Evolutionary conservation across 2,329 filamentous ascomycete genomes (phyloP).

Genomic region (Pseudogymnoascus sp.): DNA sequence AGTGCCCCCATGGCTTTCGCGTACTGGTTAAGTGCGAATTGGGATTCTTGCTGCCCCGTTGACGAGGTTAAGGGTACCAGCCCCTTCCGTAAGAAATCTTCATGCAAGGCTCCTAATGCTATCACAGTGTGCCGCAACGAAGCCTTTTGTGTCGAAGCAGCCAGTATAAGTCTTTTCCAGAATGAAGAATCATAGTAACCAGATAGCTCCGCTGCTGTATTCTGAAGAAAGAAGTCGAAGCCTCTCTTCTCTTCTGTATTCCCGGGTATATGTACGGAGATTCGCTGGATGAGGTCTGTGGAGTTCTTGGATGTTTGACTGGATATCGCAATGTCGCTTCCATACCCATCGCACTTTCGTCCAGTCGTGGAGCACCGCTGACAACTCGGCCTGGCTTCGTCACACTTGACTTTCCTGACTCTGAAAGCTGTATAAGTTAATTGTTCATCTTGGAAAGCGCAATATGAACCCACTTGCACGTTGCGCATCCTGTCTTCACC

Average conservation of each 20-base stretch:
- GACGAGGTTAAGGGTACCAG: constrained; percentile 11
- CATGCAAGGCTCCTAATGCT: constrained; percentile 25
- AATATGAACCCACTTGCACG: constrained; percentile 19
- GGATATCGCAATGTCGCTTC: constrained; percentile 25
- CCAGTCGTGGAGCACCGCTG: constrained; percentile 34
- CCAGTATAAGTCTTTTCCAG: constrained; percentile 23
- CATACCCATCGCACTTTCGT: too few species aligned
- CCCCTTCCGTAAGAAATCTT: constrained; percentile 21
- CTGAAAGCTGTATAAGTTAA: constrained; percentile 27
- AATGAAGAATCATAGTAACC: constrained; percentile 23
- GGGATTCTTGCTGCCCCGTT: constrained; percentile 9
- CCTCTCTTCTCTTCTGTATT: constrained; percentile 21
- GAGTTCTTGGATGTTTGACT: constrained; percentile 12
- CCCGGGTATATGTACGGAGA: constrained; percentile 18
- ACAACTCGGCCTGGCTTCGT: constrained; percentile 47
- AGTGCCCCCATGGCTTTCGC: constrained; percentile 24
- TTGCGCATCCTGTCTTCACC: constrained; percentile 18
- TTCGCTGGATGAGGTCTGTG: constrained; percentile 17
- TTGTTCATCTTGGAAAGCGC: constrained; percentile 12
- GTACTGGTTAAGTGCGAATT: constrained; percentile 25
- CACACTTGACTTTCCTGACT: constrained; percentile 50
- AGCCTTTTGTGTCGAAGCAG: constrained; percentile 21
- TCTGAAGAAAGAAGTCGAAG: constrained; percentile 23
- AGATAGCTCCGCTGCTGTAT: constrained; percentile 23
- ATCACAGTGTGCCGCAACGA: constrained; percentile 25